Base-by-base conservation (phyloP, 148 eudicot species). In the Camellia sinensis region DNA sequence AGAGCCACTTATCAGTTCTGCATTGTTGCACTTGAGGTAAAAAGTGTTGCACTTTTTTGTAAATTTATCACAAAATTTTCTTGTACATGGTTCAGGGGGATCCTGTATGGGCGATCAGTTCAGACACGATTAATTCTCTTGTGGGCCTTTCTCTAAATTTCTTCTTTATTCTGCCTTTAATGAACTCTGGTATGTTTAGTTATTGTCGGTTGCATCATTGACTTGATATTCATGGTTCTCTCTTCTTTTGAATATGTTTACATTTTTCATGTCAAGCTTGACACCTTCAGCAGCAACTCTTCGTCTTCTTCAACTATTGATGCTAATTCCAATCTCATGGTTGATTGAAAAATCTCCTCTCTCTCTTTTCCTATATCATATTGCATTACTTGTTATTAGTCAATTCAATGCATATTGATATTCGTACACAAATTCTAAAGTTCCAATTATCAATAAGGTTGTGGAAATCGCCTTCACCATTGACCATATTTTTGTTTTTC, bases 91-190 rank as follows among this genome's bases (percentile, higher is more conserved):
- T 78, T 84, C 90, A 93, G 98, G 98, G 97, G 29, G 98, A 95
- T 89, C 97, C 97, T 73, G 97, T 93, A 22, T 95, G 98, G 98
- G 96, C 98, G 56, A 95, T 95, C 84, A 91, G 94, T 88, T 82
- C 94, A 74, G 98, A 95, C 53, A 93, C 97, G 3, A 77, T 95
- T 80, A 83, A 79, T 76, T 88, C 93, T 83, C 91, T 95, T 46
- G 84, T 93, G 29, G 97, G 91, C 50, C 97, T 95, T 79, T 95
- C 97, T 77, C 89, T 95, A 50, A 95, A 95, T 84, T 95, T 95
- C 90, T 95, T 91, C 92, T 95, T 89, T 73, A 80, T 95, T 82
- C 87, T 95, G 80, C 97, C 98, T 18, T 54, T 90, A 12, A 48
- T 82, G 60, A 93, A 93, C 87, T 82, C 89, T 67, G 93, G 98